Evolutionary conservation across 257 asterid species (phyloP), one percentile per base, ranked within the genome.

Genomic region (Prunella vulgaris): DNA sequence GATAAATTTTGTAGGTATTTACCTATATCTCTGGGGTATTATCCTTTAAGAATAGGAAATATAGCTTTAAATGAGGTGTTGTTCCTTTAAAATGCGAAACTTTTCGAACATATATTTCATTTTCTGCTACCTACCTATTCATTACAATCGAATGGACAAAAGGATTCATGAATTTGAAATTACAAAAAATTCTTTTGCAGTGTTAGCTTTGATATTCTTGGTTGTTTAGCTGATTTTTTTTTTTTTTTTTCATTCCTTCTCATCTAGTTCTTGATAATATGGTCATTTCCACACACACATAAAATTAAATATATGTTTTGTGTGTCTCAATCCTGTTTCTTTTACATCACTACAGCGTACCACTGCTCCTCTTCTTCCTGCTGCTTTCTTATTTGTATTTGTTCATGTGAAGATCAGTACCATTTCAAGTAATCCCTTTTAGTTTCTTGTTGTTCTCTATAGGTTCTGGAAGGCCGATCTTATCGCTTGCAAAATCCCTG

Each of bases 381-480:
- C 52, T 60, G 49, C 38, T 21, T 28, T 57, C 42, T 21, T 32
- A 21, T 14, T 51, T 10, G 20, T 22, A 56, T 18, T 58, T 58
- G 22, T 24, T 20, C 49, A 64, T 65, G 69, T 52, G 33, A 56
- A 44, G 52, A 25, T 33, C 21, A 7, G 40, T 38, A 67, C 28
- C 46, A 42, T 71, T 57, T 60, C 10, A 1, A 44, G 64, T 57
- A 30, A 49, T 56, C 10, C 13, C 30, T 32, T 37, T 15, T 48
- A 20, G 24, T 44, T 71, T 46, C 71, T 21, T 68, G 48, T 52
- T 60, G 63, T 49, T 76, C 70, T 60, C 35, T 28, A 60, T 75
- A 92, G 98, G 98, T 92, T 77, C 89, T 89, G 35, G 98, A 92
- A 78, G 96, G 98, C 76, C 89, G 94, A 80, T 77, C 98, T 40